These are phyloP conservation scores for Coffea humblotiana DNA, from an alignment of 305 asterid genomes.

Conservation along the genomic window DNA sequence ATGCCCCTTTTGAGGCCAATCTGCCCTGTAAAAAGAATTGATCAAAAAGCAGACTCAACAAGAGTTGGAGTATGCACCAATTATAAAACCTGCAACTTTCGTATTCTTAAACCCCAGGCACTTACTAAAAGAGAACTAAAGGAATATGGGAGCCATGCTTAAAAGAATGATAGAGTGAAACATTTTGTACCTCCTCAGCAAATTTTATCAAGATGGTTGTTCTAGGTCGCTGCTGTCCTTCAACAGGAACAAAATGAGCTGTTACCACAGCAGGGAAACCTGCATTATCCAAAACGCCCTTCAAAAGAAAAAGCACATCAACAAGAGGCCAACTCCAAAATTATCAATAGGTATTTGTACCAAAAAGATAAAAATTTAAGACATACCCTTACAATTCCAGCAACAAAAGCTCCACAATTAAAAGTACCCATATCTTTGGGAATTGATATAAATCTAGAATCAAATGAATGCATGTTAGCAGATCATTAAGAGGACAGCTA, in stretches of 20 bases:
- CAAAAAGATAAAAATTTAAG: slow-evolving; percentile 6
- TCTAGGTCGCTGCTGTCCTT: slow-evolving; percentile 92
- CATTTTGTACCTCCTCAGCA: slow-evolving; percentile 74
- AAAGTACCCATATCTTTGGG: slow-evolving; percentile 97
- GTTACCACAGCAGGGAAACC: slow-evolving; percentile 97
- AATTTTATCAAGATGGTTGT: slow-evolving; percentile 98
- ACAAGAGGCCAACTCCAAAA: slow-evolving; percentile 20
- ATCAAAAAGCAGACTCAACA: background rate
- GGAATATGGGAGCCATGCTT: background rate
- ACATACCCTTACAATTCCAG: slow-evolving; percentile 89
- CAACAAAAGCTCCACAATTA: slow-evolving; percentile 97
- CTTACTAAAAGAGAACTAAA: background rate
- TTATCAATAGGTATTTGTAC: slow-evolving; percentile 9
- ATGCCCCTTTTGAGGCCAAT: background rate
- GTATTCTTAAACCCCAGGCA: background rate
- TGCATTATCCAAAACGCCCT: slow-evolving; percentile 91
- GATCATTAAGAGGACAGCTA: background rate
- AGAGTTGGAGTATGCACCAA: background rate
- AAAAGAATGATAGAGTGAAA: slow-evolving; percentile 7
- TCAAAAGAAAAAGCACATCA: slow-evolving; percentile 28
- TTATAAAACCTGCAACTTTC: background rate
- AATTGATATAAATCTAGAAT: slow-evolving; percentile 63
- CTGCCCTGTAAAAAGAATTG: background rate
- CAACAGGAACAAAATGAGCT: slow-evolving; percentile 97
- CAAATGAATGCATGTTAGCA: slow-evolving; percentile 18